Conservation (phyloP, 208 protist genomes). For the Wallacemonas sp. region DNA sequence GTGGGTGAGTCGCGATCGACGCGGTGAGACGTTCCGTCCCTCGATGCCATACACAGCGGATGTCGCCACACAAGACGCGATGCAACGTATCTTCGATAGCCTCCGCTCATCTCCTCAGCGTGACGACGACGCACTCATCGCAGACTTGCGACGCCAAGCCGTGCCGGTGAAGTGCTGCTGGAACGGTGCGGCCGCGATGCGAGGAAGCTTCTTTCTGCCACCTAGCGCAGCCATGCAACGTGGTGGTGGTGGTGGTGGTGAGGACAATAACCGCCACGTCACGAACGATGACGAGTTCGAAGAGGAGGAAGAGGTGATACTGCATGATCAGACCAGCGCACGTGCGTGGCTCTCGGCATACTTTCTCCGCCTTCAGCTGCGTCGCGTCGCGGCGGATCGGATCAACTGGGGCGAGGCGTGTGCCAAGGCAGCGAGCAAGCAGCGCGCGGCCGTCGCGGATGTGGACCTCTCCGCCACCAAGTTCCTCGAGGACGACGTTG, state of each 20-base stretch:
- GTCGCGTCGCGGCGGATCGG: background rate
- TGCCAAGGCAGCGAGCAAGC: background rate
- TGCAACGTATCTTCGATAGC: slow-evolving; percentile 30
- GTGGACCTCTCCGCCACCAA: background rate
- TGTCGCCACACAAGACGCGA: slow-evolving; percentile 33
- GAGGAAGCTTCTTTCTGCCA: slow-evolving; percentile 58
- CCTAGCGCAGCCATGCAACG: too few relatives aligned
- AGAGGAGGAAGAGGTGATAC: background rate
- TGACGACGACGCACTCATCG: background rate
- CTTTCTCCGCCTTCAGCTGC: slow-evolving; percentile 12
- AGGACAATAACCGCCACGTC: too few relatives aligned
- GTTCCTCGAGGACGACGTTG: slow-evolving; percentile 10
- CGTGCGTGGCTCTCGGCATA: slow-evolving; percentile 2
- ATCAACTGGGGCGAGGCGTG: background rate
- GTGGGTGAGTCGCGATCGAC: slow-evolving; percentile 58
- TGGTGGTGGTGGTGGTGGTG: too few relatives aligned
- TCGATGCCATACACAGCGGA: slow-evolving; percentile 61
- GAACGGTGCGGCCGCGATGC: slow-evolving; percentile 77
- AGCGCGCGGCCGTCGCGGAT: background rate
- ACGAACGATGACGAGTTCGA: background rate
- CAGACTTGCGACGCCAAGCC: background rate
- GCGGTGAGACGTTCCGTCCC: slow-evolving; percentile 34
- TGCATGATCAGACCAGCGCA: background rate
- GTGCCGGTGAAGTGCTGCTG: slow-evolving; percentile 83
- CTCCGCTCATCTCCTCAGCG: background rate